Evolutionary conservation across 2,329 filamentous ascomycete genomes (phyloP).

Genomic region (Epichloe scottii): DNA sequence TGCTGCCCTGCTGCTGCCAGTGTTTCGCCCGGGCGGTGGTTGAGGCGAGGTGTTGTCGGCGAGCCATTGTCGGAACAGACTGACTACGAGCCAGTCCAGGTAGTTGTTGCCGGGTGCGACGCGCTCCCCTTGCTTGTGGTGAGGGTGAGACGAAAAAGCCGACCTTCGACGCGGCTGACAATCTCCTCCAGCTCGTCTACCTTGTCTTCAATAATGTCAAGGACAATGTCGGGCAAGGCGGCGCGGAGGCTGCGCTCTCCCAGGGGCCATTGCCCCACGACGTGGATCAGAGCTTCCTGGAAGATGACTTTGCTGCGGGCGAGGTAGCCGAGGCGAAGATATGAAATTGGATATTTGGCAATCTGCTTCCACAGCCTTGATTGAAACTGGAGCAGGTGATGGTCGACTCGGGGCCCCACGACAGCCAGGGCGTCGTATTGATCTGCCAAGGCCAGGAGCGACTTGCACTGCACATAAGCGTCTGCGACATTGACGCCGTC

Average conservation of each 20-base stretch:
- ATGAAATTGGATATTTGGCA: constrained; percentile 87
- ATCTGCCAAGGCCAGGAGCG: constrained; percentile 76
- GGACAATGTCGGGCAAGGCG: constrained; percentile 59
- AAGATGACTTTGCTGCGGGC: constrained; percentile 75
- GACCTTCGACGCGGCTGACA: constrained; percentile 66
- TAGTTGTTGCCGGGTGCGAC: constrained; percentile 70
- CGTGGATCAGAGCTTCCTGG: constrained; percentile 79
- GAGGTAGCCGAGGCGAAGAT: constrained; percentile 79
- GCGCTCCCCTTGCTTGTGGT: constrained; percentile 66
- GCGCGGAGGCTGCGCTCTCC: constrained; percentile 66
- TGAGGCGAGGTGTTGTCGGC: constrained; percentile 77
- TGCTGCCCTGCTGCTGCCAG: constrained; percentile 7
- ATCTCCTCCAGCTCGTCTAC: constrained; percentile 81
- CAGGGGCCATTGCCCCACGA: constrained; percentile 86
- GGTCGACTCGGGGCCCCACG: constrained; percentile 80
- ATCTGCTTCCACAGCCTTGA: constrained; percentile 90
- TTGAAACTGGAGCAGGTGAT: constrained; percentile 87
- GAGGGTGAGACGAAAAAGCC: constrained; percentile 69
- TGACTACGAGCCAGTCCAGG: constrained; percentile 80
- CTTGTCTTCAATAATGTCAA: constrained; percentile 91
- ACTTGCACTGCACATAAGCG: constrained; percentile 89
- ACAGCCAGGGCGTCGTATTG: constrained; percentile 86
- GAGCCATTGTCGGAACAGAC: constrained; percentile 83
- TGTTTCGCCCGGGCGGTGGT: constrained; percentile 24
- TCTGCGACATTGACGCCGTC: constrained; percentile 83